These are phyloP conservation scores for Escallonia herrerae DNA, from an alignment of 129 eudicot genomes.

Conservation along the genomic window DNA sequence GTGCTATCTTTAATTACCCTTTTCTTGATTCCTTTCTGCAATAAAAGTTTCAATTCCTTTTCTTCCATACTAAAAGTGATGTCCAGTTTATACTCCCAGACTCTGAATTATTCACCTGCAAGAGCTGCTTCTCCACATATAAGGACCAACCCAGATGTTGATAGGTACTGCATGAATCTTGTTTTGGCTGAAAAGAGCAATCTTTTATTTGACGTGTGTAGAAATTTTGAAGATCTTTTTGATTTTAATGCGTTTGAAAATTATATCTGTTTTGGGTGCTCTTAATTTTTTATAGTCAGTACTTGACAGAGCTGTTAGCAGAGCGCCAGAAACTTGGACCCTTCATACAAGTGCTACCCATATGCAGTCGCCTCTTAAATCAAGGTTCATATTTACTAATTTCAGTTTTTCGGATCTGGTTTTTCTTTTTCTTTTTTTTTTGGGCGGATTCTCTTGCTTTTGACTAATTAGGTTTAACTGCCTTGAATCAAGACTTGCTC, in stretches of 20 bases:
- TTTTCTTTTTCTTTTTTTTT: not conserved
- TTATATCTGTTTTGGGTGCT: conserved; percentile 9
- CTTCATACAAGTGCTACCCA: conserved; percentile 47
- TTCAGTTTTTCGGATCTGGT: conserved; percentile 22
- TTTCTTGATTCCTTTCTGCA: not conserved
- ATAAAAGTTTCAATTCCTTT: conserved; percentile 3
- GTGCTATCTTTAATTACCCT: not conserved
- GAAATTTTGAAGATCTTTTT: not conserved
- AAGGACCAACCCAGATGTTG: conserved; percentile 65
- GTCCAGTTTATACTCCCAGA: conserved; percentile 67
- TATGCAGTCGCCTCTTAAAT: conserved; percentile 60
- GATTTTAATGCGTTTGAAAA: conserved; percentile 1
- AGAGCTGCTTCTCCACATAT: conserved; percentile 70
- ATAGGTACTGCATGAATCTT: conserved; percentile 29
- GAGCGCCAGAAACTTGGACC: conserved; percentile 59
- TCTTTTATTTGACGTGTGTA: conserved; percentile 7
- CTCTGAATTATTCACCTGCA: conserved; percentile 67
- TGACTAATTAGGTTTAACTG: not conserved
- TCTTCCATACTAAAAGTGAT: conserved; percentile 30
- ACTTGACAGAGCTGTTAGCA: conserved; percentile 58
- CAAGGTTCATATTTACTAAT: conserved; percentile 41
- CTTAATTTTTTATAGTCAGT: conserved; percentile 34
- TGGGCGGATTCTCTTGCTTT: not conserved
- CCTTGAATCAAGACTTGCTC: not conserved
- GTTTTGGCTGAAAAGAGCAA: not conserved